A percentile compares a stretch with the other conserved stretches of the same genome.
phyloP scores from a whole-genome alignment of 2,329 filamentous ascomycete species.

The Chaetomiaceae sp. region DNA sequence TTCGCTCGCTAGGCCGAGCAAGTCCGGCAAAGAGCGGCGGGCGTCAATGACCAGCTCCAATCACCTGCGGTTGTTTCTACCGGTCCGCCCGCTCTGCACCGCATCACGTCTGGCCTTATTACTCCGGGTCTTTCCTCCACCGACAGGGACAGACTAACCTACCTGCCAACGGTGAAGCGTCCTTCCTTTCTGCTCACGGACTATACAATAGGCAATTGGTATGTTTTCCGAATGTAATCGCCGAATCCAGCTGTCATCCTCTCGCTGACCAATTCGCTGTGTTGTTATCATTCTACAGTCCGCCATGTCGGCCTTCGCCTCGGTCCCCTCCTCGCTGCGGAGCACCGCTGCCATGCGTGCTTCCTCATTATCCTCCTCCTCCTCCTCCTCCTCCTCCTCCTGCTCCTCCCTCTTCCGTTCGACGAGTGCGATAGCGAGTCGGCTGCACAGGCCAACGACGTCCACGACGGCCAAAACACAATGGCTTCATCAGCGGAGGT shows the following conservation, averaged over 20 bases:
- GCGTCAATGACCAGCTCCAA: too few relatives aligned
- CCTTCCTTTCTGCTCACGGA: too few relatives aligned
- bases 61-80: too few relatives aligned
- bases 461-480: conserved; percentile 5
- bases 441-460: conserved; percentile 8
- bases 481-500: conserved; percentile 31
- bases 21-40: too few relatives aligned
- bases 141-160: not conserved
- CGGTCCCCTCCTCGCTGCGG: conserved; percentile 43
- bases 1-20: too few relatives aligned
- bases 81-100: too few relatives aligned
- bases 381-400: not conserved
- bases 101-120: not conserved
- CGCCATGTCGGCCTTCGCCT: conserved; percentile 42
- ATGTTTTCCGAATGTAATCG: not conserved
- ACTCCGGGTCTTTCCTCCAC: not conserved
- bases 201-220: not conserved
- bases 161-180: not conserved
- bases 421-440: not conserved
- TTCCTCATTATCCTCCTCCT: conserved; percentile 42
- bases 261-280: not conserved
- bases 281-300: not conserved
- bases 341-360: conserved; percentile 39
- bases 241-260: not conserved
- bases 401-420: conserved; percentile 13